These are phyloP conservation scores for Onygenales sp. DNA, from an alignment of 2,329 filamentous ascomycete genomes.

Conservation along the genomic window DNA sequence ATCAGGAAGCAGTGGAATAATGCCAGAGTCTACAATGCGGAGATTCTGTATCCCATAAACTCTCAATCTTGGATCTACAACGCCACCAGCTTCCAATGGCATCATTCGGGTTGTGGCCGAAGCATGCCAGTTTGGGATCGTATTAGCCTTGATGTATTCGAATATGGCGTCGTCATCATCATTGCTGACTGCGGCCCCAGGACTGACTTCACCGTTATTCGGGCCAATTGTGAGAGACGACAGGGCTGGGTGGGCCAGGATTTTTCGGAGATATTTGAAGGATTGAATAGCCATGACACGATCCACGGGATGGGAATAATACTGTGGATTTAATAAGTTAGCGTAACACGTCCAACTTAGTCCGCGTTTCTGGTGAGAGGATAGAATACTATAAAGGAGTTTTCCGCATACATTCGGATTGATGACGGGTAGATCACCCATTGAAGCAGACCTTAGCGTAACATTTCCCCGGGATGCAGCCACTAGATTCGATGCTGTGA, in stretches of 20 bases:
- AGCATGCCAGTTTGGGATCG: slow-evolving; percentile 9
- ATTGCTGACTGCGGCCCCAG: slow-evolving; percentile 12
- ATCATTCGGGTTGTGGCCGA: slow-evolving; percentile 9
- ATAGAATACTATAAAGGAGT: neutral
- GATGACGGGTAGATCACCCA: slow-evolving; percentile 9
- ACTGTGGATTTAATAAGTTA: neutral
- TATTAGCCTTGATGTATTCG: slow-evolving; percentile 13
- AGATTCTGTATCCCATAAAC: slow-evolving; percentile 11
- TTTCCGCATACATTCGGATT: slow-evolving; percentile 9
- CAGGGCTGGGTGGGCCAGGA: slow-evolving; percentile 14
- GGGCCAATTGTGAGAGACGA: slow-evolving; percentile 10
- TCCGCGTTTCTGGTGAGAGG: neutral
- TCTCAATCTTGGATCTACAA: slow-evolving; percentile 10
- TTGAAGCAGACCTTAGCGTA: slow-evolving; percentile 9
- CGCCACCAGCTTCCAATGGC: slow-evolving; percentile 9
- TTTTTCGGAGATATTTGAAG: slow-evolving; percentile 16
- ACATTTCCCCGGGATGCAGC: slow-evolving; percentile 12
- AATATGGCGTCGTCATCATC: slow-evolving; percentile 17
- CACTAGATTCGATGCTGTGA: slow-evolving; percentile 21
- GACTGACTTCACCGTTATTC: slow-evolving; percentile 14
- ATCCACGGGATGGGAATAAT: slow-evolving; percentile 11
- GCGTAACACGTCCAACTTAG: neutral
- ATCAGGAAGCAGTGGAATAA: slow-evolving; percentile 12
- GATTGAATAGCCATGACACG: slow-evolving; percentile 14
- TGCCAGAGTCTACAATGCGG: slow-evolving; percentile 10